Percentiles rank a stretch among this genome's conserved stretches.
phyloP scores from a whole-genome alignment of 345 rosid genomes.

The Euphorbia lathyris region DNA sequence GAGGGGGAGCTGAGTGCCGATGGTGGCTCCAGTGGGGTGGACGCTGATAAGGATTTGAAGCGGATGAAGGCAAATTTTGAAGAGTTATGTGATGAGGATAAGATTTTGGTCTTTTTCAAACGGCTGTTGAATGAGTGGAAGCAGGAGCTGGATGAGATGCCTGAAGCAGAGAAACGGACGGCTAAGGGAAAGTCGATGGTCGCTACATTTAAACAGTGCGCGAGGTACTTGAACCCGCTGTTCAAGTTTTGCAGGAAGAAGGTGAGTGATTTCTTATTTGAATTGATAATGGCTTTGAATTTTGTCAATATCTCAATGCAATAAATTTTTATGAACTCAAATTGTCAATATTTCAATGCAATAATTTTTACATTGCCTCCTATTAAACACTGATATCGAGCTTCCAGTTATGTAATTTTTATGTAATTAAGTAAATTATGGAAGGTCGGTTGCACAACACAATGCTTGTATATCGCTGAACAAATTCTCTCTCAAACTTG shows the following conservation, averaged over 20 bases:
- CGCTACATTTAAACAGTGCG: conserved; percentile 96
- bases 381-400: not conserved
- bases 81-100: conserved; percentile 89
- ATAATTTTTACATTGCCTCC: too few species aligned
- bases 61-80: conserved; percentile 84
- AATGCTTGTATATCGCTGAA: not conserved
- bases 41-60: conserved; percentile 78
- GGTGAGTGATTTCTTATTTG: conserved; percentile 37
- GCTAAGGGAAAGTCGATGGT: conserved; percentile 90
- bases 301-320: not conserved
- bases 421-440: not conserved
- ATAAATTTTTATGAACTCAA: not conserved
- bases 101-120: conserved; percentile 87
- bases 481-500: not conserved
- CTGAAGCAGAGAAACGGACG: conserved; percentile 75
- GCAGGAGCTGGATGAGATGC: conserved; percentile 81
- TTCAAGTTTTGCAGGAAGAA: conserved; percentile 98
- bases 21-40: conserved; percentile 92
- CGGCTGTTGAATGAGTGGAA: conserved; percentile 91
- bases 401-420: not conserved
- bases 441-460: not conserved
- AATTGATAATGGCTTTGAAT: not conserved
- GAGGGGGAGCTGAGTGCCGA: conserved; percentile 75
- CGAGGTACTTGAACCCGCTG: conserved; percentile 77
- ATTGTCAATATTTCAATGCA: not conserved